Percentiles rank a stretch among this genome's conserved stretches.
Evolutionary conservation across 169 alveolate genomes (phyloP).

Genomic region (Babesia gibsoni): DNA sequence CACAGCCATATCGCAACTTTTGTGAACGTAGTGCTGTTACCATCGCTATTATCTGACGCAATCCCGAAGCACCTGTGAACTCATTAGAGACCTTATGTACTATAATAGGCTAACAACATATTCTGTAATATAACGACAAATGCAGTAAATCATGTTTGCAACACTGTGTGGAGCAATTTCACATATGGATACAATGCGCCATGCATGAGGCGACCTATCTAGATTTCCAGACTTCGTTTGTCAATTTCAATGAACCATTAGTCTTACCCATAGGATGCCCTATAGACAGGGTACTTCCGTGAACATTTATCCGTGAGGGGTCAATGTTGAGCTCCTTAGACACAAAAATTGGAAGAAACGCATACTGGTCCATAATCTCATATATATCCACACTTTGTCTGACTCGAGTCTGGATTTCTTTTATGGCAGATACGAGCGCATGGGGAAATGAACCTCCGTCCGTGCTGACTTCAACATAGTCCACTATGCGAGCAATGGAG

Average conservation of each 20-base stretch:
- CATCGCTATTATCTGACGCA: slow-evolving; percentile 62
- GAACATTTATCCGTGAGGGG: slow-evolving; percentile 58
- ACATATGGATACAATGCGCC: no score
- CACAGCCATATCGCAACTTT: slow-evolving; percentile 67
- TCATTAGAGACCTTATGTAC: no score
- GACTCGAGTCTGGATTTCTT: slow-evolving; percentile 11
- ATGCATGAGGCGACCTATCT: no score
- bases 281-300: slow-evolving; percentile 64
- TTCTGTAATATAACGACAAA: no score
- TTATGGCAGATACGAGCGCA: slow-evolving; percentile 38
- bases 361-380: slow-evolving; percentile 68
- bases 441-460: slow-evolving; percentile 49
- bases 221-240: no score
- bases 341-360: slow-evolving; percentile 56
- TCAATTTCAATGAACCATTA: no score
- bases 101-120: no score
- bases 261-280: slow-evolving; percentile 68
- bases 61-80: slow-evolving; percentile 66
- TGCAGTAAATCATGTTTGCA: no score
- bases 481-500: slow-evolving; percentile 60
- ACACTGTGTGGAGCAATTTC: no score
- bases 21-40: slow-evolving; percentile 62
- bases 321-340: slow-evolving; percentile 54
- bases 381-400: slow-evolving; percentile 56
- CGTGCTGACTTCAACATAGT: slow-evolving; percentile 56